Conservation (phyloP, 2,329 filamentous ascomycete genomes). For the Aureobasidium sp. region DNA sequence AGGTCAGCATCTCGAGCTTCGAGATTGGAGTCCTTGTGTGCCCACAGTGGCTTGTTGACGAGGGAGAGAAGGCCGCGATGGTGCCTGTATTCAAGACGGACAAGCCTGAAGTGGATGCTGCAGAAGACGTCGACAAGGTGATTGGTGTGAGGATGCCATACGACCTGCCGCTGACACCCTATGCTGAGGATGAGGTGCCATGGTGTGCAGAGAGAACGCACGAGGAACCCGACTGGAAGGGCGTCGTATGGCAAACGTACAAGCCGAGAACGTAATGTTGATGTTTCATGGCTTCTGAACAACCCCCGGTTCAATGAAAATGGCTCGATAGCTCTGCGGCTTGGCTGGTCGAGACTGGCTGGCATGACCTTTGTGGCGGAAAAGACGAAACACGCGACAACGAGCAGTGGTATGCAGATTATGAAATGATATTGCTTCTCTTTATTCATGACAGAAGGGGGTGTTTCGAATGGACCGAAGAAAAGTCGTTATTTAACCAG, state of each 20-base stretch:
- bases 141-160: slow-evolving; percentile 79
- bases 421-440: slow-evolving; percentile 5
- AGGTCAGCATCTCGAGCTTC: slow-evolving; percentile 68
- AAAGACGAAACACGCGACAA: not conserved
- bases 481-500: slow-evolving; percentile 33
- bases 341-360: not conserved
- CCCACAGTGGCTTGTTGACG: slow-evolving; percentile 48
- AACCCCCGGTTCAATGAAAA: not conserved
- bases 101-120: slow-evolving; percentile 31
- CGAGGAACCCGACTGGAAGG: slow-evolving; percentile 53
- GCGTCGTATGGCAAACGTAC: slow-evolving; percentile 31
- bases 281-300: not conserved
- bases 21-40: slow-evolving; percentile 79
- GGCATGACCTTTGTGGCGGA: not conserved
- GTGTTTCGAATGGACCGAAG: not conserved
- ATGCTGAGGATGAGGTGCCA: slow-evolving; percentile 55
- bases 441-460: slow-evolving; percentile 7
- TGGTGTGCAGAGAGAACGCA: slow-evolving; percentile 65
- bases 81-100: slow-evolving; percentile 60
- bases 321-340: not conserved
- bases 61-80: slow-evolving; percentile 45
- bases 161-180: slow-evolving; percentile 62
- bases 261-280: slow-evolving; percentile 1
- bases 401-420: not conserved
- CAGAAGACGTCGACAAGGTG: slow-evolving; percentile 26